A percentile compares a stretch with the other conserved stretches of the same genome.
Conservation (phyloP, 352 stramenopile genomes). For the Phytophthora sansomeana region DNA sequence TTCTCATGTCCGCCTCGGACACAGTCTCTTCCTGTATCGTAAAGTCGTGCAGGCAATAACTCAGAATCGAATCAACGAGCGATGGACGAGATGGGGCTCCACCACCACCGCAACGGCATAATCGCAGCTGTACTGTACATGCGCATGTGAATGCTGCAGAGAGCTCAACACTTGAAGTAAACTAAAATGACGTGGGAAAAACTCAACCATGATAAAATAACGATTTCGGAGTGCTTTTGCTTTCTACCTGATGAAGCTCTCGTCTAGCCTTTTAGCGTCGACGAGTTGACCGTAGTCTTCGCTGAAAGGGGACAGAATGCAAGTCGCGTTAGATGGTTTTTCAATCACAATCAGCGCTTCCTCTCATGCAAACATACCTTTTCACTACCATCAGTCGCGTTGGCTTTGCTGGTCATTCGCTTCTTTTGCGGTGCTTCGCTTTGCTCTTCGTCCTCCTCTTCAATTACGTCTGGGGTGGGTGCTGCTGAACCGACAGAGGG, state of each 20-base stretch:
- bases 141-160: too few relatives aligned
- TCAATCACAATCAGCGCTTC: neutral
- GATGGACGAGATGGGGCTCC: slow-evolving; percentile 29
- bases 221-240: neutral
- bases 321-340: neutral
- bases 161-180: neutral
- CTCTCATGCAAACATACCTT: slow-evolving; percentile 20
- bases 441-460: slow-evolving; percentile 25
- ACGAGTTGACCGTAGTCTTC: slow-evolving; percentile 23
- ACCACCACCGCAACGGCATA: slow-evolving; percentile 10
- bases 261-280: slow-evolving; percentile 15
- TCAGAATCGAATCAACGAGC: slow-evolving; percentile 17
- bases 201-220: slow-evolving; percentile 20
- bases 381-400: neutral
- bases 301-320: slow-evolving; percentile 13
- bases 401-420: slow-evolving; percentile 11
- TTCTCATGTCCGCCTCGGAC: slow-evolving; percentile 23
- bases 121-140: slow-evolving; percentile 4
- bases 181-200: slow-evolving; percentile 2
- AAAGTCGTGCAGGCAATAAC: slow-evolving; percentile 9
- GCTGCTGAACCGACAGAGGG: slow-evolving; percentile 1
- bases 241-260: neutral
- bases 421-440: slow-evolving; percentile 18
- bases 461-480: slow-evolving; percentile 15
- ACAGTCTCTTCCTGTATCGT: slow-evolving; percentile 34